These are phyloP conservation scores for Hsuehochloa calcarea DNA, from an alignment of 176 grass and related monocot genomes.

Conservation along the genomic window DNA sequence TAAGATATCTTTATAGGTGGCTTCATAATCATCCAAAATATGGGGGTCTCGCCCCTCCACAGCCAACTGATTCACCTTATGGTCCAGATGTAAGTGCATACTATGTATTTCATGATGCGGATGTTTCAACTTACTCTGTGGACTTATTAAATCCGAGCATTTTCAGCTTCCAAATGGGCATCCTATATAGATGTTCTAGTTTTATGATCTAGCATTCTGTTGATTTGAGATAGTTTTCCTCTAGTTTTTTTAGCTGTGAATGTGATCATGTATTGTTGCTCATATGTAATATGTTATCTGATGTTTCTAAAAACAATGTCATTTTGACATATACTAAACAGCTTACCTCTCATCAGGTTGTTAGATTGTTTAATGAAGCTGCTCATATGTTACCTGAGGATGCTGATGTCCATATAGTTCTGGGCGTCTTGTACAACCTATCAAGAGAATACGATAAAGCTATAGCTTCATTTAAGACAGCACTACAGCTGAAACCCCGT, in stretches of 20 bases:
- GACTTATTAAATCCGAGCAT: conserved; percentile 10
- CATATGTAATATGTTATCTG: background rate
- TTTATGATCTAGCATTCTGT: background rate
- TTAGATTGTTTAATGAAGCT: conserved; percentile 87
- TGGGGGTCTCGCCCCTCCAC: conserved; percentile 59
- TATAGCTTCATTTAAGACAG: conserved; percentile 79
- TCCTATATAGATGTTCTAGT: background rate
- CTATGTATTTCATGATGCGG: background rate
- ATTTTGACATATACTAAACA: conserved; percentile 36
- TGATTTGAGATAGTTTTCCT: background rate
- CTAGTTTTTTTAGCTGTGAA: background rate
- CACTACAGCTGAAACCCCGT: conserved; percentile 75
- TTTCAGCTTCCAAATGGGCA: conserved; percentile 33
- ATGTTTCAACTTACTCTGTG: background rate
- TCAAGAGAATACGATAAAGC: conserved; percentile 99
- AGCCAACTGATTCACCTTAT: conserved; percentile 70
- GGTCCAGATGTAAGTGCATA: conserved; percentile 79
- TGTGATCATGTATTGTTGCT: background rate
- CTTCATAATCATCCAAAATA: conserved; percentile 99
- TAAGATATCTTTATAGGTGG: conserved; percentile 86
- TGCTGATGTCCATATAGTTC: conserved; percentile 97
- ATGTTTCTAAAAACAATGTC: background rate
- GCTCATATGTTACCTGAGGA: conserved; percentile 91
- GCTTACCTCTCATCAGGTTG: conserved; percentile 61
- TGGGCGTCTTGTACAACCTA: conserved; percentile 94